Base-by-base conservation (phyloP, 495 filamentous ascomycete genomes). In the Aspergillus sclerotioniger region DNA sequence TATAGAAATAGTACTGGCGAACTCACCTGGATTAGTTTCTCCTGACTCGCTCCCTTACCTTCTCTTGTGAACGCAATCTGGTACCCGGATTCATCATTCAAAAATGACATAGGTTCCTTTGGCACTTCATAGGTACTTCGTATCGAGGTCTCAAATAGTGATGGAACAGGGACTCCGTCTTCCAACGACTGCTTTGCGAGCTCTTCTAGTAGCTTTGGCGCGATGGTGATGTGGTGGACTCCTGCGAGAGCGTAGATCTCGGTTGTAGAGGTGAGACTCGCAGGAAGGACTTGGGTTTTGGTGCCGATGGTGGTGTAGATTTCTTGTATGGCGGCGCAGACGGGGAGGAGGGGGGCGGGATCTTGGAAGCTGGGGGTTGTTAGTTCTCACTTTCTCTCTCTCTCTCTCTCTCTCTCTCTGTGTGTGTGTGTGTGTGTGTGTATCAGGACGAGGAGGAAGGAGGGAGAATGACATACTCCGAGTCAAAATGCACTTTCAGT, bases 211-310 rank as follows among this genome's bases (percentile, higher is more conserved):
- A 87, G 67, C 0, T 61, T 62, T 0, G 83, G 83, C 0, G 82
- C 65, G 46, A 88, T 72, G 0, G 84, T 87, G 12, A 88, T 79
- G 58, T 83, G 78, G 15, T 80, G 63, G 19, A 78, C 80, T 1
- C 85, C 84, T 13, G 83, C 84, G 4, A 88, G 72, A 51, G 69
- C 70, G 60, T 81, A 80, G 6, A 85, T 77, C 60, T 89, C 84
- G 3, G 80, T 74, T 1, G 74, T 76, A 0, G 76, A 80, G 0
- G 82, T 84, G 29, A 86, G 63, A 28, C 82, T 83, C 6, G 84
- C 82, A 2, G 81, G 76, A 8, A 87, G 64, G 10, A 87, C 80
- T 54, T 79, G 66, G 7, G 84, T 87, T 39, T 60, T 67, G 50
- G 70, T 62, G 0, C 61, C 47, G 35, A 70, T 64, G 4, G 55